Evolutionary conservation across 192 early-diverging fungal species (phyloP).

Genomic region (Coemansia brasiliensis): DNA sequence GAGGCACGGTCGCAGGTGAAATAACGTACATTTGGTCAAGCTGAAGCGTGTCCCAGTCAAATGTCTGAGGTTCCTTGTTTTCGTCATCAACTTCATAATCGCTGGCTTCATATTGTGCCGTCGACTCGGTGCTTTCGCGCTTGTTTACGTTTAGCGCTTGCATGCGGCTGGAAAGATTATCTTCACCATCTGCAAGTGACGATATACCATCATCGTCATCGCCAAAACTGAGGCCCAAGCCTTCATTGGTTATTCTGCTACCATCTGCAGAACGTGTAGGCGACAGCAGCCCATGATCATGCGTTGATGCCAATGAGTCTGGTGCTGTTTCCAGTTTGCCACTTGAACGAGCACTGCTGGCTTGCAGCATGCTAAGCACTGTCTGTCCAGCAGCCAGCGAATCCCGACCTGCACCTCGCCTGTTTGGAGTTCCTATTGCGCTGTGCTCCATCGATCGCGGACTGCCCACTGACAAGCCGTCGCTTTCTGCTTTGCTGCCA

Average conservation of each 20-base stretch:
- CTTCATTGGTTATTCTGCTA: constrained; percentile 15
- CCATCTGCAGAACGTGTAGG: constrained; percentile 20
- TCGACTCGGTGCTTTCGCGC: constrained; percentile 8
- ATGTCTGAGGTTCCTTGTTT: constrained; percentile 45
- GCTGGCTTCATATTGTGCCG: constrained; percentile 6
- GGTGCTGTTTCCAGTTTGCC: constrained; percentile 10
- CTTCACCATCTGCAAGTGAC: background rate
- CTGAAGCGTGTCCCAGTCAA: constrained; percentile 79
- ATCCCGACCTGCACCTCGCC: constrained; percentile 21
- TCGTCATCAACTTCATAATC: constrained; percentile 26
- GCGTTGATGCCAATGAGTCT: background rate
- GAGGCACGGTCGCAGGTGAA: constrained; percentile 66
- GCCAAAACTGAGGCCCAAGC: constrained; percentile 15
- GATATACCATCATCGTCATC: constrained; percentile 6
- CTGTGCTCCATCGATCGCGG: constrained; percentile 39
- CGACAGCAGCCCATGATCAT: constrained; percentile 14
- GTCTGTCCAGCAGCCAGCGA: constrained; percentile 42
- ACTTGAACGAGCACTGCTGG: constrained; percentile 24
- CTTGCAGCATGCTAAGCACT: constrained; percentile 53
- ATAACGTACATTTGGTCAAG: constrained; percentile 98
- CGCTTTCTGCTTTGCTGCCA: constrained; percentile 20
- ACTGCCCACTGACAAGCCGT: constrained; percentile 23
- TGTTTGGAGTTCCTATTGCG: constrained; percentile 23
- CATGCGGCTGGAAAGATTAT: constrained; percentile 17
- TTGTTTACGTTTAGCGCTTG: constrained; percentile 22